A percentile compares a stretch with the other conserved stretches of the same genome.
Evolutionary conservation across 257 asterid species (phyloP).

Genomic region (Solanum chiquidenum): DNA sequence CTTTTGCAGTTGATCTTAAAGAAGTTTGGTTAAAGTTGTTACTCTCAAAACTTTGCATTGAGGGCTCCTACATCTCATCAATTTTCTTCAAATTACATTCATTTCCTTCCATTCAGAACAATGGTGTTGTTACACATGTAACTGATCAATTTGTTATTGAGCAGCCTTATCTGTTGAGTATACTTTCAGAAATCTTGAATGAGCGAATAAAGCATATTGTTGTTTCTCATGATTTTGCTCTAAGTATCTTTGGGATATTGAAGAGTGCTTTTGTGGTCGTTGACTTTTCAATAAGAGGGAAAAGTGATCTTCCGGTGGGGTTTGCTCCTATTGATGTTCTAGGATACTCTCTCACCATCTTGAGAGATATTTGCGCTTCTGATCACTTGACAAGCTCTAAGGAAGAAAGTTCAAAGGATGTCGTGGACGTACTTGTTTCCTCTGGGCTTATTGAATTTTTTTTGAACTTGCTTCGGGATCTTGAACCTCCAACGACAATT

Average conservation of each 20-base stretch:
- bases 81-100: slow-evolving; percentile 38
- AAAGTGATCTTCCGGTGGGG: slow-evolving; percentile 52
- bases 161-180: slow-evolving; percentile 44
- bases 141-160: slow-evolving; percentile 24
- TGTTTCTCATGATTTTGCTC: slow-evolving; percentile 30
- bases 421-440: slow-evolving; percentile 31
- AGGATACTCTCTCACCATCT: slow-evolving; percentile 54
- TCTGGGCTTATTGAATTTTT: slow-evolving; percentile 54
- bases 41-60: slow-evolving; percentile 48
- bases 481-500: slow-evolving; percentile 65
- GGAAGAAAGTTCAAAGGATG: slow-evolving; percentile 19
- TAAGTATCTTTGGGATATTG: slow-evolving; percentile 29
- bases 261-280: slow-evolving; percentile 24
- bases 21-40: slow-evolving; percentile 63
- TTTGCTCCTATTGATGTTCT: slow-evolving; percentile 43
- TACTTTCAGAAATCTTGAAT: slow-evolving; percentile 42
- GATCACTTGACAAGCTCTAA: slow-evolving; percentile 11
- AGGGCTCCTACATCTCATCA: slow-evolving; percentile 26
- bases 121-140: background rate
- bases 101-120: background rate
- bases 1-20: slow-evolving; percentile 48
- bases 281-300: slow-evolving; percentile 37
- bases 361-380: slow-evolving; percentile 63
- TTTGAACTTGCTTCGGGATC: slow-evolving; percentile 35
- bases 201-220: slow-evolving; percentile 30